A percentile compares a stretch with the other conserved stretches of the same genome.
phyloP scores from a whole-genome alignment of 176 grass and related monocot species.

The Lolium perenne region DNA sequence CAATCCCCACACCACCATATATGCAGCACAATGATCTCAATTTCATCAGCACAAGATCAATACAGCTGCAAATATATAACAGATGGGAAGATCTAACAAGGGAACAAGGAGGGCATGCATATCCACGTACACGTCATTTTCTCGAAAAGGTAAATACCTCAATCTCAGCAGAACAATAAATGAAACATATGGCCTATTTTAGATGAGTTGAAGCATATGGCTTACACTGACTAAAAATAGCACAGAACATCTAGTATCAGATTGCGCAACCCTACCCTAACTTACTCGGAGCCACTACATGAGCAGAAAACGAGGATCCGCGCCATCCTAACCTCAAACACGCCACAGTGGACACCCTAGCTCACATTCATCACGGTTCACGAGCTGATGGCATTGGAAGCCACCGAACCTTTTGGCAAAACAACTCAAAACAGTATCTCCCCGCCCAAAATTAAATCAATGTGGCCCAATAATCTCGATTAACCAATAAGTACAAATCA shows the following conservation, averaged over 20 bases:
- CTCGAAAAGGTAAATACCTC: background rate
- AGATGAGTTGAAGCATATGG: background rate
- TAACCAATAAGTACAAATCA: background rate
- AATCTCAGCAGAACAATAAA: background rate
- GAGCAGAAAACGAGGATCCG: background rate
- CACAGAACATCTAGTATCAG: background rate
- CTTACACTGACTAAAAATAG: background rate
- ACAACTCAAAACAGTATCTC: background rate
- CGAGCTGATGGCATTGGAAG: background rate
- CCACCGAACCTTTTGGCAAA: background rate
- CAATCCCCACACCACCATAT: background rate
- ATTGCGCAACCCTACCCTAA: background rate
- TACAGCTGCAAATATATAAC: too few species aligned
- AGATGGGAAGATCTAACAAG: too few species aligned
- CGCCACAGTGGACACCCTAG: background rate
- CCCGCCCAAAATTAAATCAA: background rate
- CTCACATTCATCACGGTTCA: background rate
- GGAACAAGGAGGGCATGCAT: too few species aligned
- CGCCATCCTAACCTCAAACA: background rate
- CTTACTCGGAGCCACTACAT: background rate
- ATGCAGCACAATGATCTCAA: too few species aligned
- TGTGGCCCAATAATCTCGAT: background rate
- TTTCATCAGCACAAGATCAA: too few species aligned
- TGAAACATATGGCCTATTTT: background rate
- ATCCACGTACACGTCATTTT: too few species aligned